Percentiles rank a stretch among this genome's conserved stretches.
phyloP scores from a whole-genome alignment of 345 rosid genomes.

The Orychophragmus violaceus region DNA sequence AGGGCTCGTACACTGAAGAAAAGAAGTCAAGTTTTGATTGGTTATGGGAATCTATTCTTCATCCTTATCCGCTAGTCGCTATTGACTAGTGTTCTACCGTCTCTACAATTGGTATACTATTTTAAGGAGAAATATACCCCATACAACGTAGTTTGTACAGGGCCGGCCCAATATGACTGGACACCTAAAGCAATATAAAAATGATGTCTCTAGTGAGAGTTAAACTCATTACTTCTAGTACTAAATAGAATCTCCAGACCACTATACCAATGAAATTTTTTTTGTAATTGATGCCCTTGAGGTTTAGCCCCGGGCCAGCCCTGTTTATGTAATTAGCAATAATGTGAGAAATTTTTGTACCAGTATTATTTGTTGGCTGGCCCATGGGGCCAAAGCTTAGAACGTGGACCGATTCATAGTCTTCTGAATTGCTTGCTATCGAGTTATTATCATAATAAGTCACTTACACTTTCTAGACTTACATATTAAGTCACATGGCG shows the following conservation, averaged over 20 bases:
- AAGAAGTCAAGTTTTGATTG: neutral
- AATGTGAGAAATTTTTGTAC: conserved; percentile 1
- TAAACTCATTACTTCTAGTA: too few species aligned
- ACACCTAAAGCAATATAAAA: too few species aligned
- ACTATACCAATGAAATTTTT: too few species aligned
- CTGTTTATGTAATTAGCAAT: conserved; percentile 13
- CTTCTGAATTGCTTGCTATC: conserved; percentile 22
- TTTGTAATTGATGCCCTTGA: too few species aligned
- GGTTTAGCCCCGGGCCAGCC: too few species aligned
- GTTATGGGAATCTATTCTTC: neutral
- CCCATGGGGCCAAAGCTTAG: conserved; percentile 22
- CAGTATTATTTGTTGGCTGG: conserved; percentile 22
- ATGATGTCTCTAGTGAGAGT: too few species aligned
- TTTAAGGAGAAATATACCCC: neutral
- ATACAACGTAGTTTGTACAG: conserved; percentile 22
- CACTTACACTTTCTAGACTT: too few species aligned
- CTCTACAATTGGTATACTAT: neutral
- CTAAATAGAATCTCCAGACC: too few species aligned
- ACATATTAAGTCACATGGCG: too few species aligned
- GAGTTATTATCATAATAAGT: too few species aligned
- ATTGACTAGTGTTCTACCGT: conserved; percentile 13
- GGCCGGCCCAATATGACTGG: too few species aligned
- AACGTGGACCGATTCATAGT: conserved; percentile 20
- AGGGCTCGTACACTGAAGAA: neutral
- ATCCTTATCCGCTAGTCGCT: neutral